These are phyloP conservation scores for Lodderomyces orthopsilosis DNA, from an alignment of 1,139 yeast species.

Conservation along the genomic window DNA sequence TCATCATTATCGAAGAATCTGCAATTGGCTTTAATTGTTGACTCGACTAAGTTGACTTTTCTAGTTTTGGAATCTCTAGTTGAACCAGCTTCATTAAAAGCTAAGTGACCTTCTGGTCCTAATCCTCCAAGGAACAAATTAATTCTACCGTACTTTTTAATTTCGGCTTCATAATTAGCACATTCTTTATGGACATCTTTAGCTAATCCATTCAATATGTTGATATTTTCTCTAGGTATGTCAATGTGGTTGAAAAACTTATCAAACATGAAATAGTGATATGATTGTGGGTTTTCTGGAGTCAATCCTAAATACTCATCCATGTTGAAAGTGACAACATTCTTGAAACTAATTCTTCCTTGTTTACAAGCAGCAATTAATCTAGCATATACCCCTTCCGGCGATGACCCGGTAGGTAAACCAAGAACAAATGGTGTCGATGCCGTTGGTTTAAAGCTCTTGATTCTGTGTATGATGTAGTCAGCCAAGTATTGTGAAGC, in stretches of 20 bases:
- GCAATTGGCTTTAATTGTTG: conserved; percentile 56
- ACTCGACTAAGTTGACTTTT: conserved; percentile 46
- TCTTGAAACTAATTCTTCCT: conserved; percentile 46
- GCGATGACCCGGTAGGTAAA: conserved; percentile 66
- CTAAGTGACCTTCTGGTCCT: conserved; percentile 66
- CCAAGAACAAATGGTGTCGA: conserved; percentile 56
- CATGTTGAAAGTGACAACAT: conserved; percentile 64
- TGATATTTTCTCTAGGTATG: conserved; percentile 52
- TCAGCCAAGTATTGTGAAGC: conserved; percentile 54
- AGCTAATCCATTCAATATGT: conserved; percentile 56
- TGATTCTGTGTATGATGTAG: conserved; percentile 45
- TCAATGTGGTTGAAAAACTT: conserved; percentile 60
- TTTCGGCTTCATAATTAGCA: conserved; percentile 47
- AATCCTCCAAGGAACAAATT: conserved; percentile 60
- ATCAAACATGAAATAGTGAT: conserved; percentile 60
- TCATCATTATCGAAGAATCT: conserved; percentile 51
- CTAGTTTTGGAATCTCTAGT: conserved; percentile 47
- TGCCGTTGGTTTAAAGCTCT: conserved; percentile 45
- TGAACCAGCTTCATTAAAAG: conserved; percentile 62
- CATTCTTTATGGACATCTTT: conserved; percentile 49
- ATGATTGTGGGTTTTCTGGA: conserved; percentile 52
- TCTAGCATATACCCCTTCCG: conserved; percentile 54
- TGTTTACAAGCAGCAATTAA: conserved; percentile 46
- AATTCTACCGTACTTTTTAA: conserved; percentile 50
- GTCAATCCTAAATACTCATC: conserved; percentile 56